Evolutionary conservation across 768 basidiomycete genomes (phyloP).

Genomic region (Boletus eberwhitei): DNA sequence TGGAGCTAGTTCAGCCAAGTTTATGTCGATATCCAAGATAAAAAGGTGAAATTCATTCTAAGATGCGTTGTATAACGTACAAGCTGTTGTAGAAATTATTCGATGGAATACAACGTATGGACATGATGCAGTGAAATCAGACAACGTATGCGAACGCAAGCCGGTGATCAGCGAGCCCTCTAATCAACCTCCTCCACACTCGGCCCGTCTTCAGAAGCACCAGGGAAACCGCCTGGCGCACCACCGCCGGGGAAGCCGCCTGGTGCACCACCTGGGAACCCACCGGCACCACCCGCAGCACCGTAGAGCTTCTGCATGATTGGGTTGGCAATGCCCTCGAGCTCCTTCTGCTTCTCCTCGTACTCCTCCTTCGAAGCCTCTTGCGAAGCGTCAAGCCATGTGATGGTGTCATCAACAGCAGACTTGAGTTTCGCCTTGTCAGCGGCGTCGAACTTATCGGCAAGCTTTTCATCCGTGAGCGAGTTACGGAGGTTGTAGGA

Average conservation of each 20-base stretch:
- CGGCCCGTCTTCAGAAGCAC: conserved; percentile 75
- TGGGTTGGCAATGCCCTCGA: conserved; percentile 79
- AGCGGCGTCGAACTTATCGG: conserved; percentile 79
- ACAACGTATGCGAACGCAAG: conserved; percentile 22
- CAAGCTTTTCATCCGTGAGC: conserved; percentile 78
- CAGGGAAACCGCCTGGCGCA: conserved; percentile 69
- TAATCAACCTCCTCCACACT: conserved; percentile 91
- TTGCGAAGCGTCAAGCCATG: conserved; percentile 82
- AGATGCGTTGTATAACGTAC: conserved; percentile 31
- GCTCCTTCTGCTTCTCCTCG: conserved; percentile 88
- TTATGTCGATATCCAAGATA: not conserved
- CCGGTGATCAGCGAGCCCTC: conserved; percentile 21
- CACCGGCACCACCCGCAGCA: conserved; percentile 46
- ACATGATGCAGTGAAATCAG: conserved; percentile 29
- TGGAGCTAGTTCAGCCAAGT: not conserved
- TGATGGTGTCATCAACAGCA: conserved; percentile 79
- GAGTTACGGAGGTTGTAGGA: conserved; percentile 94
- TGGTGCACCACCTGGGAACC: conserved; percentile 57
- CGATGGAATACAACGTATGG: conserved; percentile 30
- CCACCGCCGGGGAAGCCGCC: conserved; percentile 55
- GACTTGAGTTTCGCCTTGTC: conserved; percentile 84
- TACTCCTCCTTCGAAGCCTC: conserved; percentile 95
- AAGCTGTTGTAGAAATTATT: conserved; percentile 27
- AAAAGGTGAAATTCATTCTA: conserved; percentile 23
- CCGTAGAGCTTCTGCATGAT: conserved; percentile 73